Percentiles rank a stretch among this genome's conserved stretches.
These are phyloP conservation scores for Quillaja saponaria DNA, from an alignment of 306 rosid species.

Conservation along the genomic window DNA sequence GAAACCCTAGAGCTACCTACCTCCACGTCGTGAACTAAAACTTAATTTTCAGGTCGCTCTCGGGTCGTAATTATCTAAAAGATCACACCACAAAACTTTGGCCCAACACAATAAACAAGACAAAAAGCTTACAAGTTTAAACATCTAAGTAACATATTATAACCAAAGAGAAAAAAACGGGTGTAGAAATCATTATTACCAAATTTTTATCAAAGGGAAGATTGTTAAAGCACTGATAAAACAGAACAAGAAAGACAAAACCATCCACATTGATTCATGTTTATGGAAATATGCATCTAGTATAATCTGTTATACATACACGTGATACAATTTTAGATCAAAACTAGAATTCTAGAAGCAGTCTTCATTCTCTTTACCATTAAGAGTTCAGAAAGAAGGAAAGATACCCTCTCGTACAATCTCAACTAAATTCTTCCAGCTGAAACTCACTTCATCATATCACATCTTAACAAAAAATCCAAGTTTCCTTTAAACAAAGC, in stretches of 20 bases:
- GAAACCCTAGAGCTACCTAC: too few relatives aligned
- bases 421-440: constrained; percentile 6
- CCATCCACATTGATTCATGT: neutral
- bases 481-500: neutral
- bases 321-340: neutral
- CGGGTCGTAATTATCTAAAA: too few relatives aligned
- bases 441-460: constrained; percentile 24
- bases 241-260: constrained; percentile 7
- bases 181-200: neutral
- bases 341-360: neutral
- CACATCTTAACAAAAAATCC: neutral
- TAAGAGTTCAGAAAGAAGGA: neutral
- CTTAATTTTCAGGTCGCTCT: too few relatives aligned
- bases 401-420: neutral
- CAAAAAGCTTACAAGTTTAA: too few relatives aligned
- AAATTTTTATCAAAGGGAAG: constrained; percentile 10
- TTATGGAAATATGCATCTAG: neutral
- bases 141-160: too few relatives aligned
- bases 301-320: neutral
- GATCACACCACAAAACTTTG: too few relatives aligned
- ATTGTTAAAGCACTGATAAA: neutral
- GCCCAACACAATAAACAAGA: too few relatives aligned
- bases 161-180: constrained; percentile 17
- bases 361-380: neutral
- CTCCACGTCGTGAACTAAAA: too few relatives aligned